These are phyloP conservation scores for Erigeron philadelphicus DNA, from an alignment of 140 eudicot genomes.

Conservation along the genomic window DNA sequence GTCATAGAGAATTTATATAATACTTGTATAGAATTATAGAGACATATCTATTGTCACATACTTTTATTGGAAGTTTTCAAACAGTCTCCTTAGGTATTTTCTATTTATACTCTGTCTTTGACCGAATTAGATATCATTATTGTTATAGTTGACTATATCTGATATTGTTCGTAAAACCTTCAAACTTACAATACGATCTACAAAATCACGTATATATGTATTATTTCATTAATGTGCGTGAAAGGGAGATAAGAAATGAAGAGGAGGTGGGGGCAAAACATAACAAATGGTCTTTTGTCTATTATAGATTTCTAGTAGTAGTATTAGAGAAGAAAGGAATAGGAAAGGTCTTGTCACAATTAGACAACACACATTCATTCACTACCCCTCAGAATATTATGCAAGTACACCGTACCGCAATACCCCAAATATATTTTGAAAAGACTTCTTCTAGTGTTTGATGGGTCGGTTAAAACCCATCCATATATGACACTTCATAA, in stretches of 20 bases:
- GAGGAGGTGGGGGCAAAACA: background rate
- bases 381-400: conserved; percentile 32
- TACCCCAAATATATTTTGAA: conserved; percentile 16
- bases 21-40: too few species aligned
- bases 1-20: too few species aligned
- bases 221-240: background rate
- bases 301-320: conserved; percentile 24
- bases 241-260: background rate
- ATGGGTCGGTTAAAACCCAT: background rate
- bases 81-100: too few species aligned
- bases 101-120: too few species aligned
- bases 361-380: conserved; percentile 40
- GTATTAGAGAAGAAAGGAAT: conserved; percentile 29
- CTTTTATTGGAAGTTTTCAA: too few species aligned
- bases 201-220: background rate
- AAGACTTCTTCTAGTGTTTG: background rate
- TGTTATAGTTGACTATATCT: too few species aligned
- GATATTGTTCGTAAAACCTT: too few species aligned
- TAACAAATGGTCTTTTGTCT: conserved; percentile 20
- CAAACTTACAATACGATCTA: background rate
- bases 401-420: conserved; percentile 33
- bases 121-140: too few species aligned
- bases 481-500: background rate
- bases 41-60: too few species aligned
- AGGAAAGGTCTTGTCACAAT: conserved; percentile 41